These are phyloP conservation scores for Meyerozyma athensensis DNA, from an alignment of 1,139 yeast species.

Conservation along the genomic window DNA sequence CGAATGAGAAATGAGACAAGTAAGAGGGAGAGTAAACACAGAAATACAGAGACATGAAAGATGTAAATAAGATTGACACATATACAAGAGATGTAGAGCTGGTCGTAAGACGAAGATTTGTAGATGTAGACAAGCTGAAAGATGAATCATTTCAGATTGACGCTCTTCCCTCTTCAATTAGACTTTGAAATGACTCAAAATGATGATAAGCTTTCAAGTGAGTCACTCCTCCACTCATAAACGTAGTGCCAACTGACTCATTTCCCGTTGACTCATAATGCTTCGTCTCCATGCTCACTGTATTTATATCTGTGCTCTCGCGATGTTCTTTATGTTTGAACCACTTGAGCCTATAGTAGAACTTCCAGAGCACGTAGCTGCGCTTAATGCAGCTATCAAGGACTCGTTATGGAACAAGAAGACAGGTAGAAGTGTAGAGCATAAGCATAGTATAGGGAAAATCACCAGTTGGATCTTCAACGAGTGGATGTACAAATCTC, in stretches of 20 bases:
- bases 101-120: too few species aligned
- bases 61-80: too few species aligned
- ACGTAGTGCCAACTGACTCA: too few species aligned
- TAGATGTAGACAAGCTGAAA: too few species aligned
- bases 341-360: background rate
- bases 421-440: background rate
- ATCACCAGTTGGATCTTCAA: constrained; percentile 69
- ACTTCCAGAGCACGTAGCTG: background rate
- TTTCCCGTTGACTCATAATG: background rate
- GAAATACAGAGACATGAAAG: background rate
- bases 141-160: too few species aligned
- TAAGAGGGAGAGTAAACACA: background rate
- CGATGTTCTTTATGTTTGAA: background rate
- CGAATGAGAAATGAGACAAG: background rate
- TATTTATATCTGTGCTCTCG: background rate
- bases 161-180: too few species aligned
- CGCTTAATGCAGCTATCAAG: background rate
- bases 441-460: constrained; percentile 13
- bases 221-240: too few species aligned
- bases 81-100: too few species aligned
- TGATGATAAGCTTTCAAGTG: too few species aligned
- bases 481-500: constrained; percentile 75
- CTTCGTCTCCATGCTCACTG: background rate
- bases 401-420: background rate
- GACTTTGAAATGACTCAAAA: too few species aligned